Conservation (phyloP, 78 protist species). For the Ministeria vibrans region DNA sequence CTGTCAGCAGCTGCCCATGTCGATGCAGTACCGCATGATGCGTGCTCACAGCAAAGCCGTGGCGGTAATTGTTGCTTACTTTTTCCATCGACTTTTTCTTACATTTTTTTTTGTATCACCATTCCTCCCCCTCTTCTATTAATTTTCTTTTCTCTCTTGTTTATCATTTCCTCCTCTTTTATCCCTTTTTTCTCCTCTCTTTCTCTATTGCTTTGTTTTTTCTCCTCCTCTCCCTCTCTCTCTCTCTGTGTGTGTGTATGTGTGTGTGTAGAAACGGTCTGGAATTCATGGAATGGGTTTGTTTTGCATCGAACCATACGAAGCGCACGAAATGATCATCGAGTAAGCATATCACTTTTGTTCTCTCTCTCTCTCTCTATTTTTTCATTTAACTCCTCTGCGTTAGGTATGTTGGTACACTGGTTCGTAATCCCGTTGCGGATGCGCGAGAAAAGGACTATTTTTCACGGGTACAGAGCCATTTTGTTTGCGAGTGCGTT, state of each 20-base stretch:
- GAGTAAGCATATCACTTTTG: constrained; percentile 58
- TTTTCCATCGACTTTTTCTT: too few relatives aligned
- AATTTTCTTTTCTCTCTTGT: too few relatives aligned
- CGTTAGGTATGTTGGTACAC: not conserved
- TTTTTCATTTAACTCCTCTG: not conserved
- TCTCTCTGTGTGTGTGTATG: too few relatives aligned
- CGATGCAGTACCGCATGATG: constrained; percentile 5
- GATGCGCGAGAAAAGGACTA: not conserved
- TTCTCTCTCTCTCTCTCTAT: not conserved
- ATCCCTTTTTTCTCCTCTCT: too few relatives aligned
- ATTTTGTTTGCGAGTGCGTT: not conserved
- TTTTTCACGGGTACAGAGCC: not conserved
- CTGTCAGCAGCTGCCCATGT: not conserved
- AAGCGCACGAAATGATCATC: constrained; percentile 39
- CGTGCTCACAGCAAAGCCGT: not conserved
- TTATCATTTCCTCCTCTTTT: too few relatives aligned
- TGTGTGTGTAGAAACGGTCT: too few relatives aligned
- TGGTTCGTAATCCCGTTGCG: not conserved
- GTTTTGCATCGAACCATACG: constrained; percentile 15
- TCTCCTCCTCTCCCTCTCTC: too few relatives aligned
- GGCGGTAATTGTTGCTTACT: too few relatives aligned
- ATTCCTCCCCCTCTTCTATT: too few relatives aligned
- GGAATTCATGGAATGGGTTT: constrained; percentile 53
- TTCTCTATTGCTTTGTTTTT: too few relatives aligned
- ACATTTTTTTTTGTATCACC: too few relatives aligned